Base-by-base conservation (phyloP, 1,284 basidiomycete species). In the Neotropicomus parvogracilis region DNA sequence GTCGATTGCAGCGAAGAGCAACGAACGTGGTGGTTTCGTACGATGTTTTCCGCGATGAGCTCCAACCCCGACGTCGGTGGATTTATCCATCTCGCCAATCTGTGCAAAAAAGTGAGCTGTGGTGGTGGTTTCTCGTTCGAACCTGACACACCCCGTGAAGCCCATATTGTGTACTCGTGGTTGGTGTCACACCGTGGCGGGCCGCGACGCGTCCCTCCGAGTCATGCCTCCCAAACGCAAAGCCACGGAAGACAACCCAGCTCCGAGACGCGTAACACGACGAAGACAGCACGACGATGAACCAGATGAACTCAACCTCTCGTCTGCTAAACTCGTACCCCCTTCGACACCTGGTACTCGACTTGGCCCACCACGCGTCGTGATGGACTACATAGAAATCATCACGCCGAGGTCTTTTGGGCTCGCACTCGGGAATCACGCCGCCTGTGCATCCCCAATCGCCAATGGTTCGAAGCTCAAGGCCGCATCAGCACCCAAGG, bases 71-170 rank as follows among this genome's bases (percentile, higher is more conserved):
- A 75, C 9, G 81, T 75, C 8, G 86, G 87, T 13, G 87, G 85
- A 66, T 89, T 88, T 17, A 80, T 76, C 87, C 87, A 90, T 55
- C 87, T 77, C 39, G 85, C 87, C 41, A 89, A 68, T 34, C 86
- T 88, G 56, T 10, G 42, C 34, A 24, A 48, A 53, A 6, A 21
- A 19, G 50, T 46, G 50, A 52, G 48, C 42, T 42, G 38, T 24
- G 27, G 33, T 50, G 31, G 17, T 33, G 2, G 40, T 33, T 10
- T 38, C 10, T 20, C 24, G 34, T 3, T 8, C 6, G 20, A 11
- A 20, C 28, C 26, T 1, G 41, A 60, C 62, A 35, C 58, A 82
- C 81, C 80, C 81, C 48, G 82, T 85, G 45, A 83, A 81, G 17
- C 83, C 83, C 81, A 85, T 83, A 79, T 80, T 20, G 48, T 40